These are phyloP conservation scores for Penicillium sp. DNA, from an alignment of 2,329 filamentous ascomycete species.

Conservation along the genomic window DNA sequence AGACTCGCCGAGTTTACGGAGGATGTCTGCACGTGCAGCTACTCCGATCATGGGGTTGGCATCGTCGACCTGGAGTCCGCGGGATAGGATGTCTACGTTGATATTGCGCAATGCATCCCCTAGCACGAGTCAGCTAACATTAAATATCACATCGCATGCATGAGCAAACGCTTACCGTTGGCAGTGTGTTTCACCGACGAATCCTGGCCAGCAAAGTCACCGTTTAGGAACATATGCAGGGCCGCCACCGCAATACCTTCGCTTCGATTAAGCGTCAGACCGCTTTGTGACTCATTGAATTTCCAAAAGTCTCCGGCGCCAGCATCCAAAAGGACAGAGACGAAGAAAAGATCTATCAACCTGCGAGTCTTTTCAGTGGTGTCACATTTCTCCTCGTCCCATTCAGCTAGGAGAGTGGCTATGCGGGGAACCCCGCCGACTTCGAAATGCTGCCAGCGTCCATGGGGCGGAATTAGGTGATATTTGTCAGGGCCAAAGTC, in stretches of 20 bases:
- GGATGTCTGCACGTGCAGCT: slow-evolving; percentile 44
- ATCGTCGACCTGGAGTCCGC: slow-evolving; percentile 48
- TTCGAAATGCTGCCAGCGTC: slow-evolving; percentile 64
- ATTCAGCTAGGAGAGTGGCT: slow-evolving; percentile 46
- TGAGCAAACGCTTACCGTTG: slow-evolving; percentile 34
- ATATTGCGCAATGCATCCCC: slow-evolving; percentile 40
- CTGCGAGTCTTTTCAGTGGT: slow-evolving; percentile 52
- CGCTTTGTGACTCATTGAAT: slow-evolving; percentile 43
- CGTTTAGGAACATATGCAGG: slow-evolving; percentile 51
- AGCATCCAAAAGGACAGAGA: slow-evolving; percentile 60
- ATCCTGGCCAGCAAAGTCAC: slow-evolving; percentile 38
- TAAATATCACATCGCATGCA: background rate
- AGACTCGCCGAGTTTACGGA: slow-evolving; percentile 47
- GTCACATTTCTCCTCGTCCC: slow-evolving; percentile 47
- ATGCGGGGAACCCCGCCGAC: slow-evolving; percentile 56
- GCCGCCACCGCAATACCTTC: slow-evolving; percentile 55
- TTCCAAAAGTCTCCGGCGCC: slow-evolving; percentile 54
- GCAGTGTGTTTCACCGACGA: slow-evolving; percentile 25
- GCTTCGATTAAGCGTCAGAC: slow-evolving; percentile 41
- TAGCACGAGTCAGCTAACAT: background rate
- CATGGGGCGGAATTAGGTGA: slow-evolving; percentile 55
- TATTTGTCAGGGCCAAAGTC: slow-evolving; percentile 53
- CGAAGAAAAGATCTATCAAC: slow-evolving; percentile 62
- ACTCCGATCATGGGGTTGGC: slow-evolving; percentile 51
- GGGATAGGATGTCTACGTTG: slow-evolving; percentile 34